Evolutionary conservation across 352 stramenopile species (phyloP).

Genomic region (Thalassiosira hispida): DNA sequence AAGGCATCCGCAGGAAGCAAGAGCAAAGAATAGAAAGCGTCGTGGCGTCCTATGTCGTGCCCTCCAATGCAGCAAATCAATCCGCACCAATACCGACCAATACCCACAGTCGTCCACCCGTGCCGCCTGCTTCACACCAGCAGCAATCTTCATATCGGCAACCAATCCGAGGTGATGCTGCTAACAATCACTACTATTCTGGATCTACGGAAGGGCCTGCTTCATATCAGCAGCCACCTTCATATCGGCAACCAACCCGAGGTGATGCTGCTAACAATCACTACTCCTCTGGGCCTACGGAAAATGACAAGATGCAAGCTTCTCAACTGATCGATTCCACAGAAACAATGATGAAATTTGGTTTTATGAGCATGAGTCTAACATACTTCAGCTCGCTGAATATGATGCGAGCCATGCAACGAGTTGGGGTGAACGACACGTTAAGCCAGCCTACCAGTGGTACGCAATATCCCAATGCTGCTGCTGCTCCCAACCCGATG

Average conservation of each 20-base stretch:
- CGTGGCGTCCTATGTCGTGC: background rate
- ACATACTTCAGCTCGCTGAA: slow-evolving; percentile 97
- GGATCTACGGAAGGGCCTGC: slow-evolving; percentile 68
- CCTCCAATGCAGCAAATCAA: slow-evolving; percentile 2
- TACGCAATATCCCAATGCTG: slow-evolving; percentile 20
- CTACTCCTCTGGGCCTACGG: slow-evolving; percentile 57
- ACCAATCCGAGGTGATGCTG: background rate
- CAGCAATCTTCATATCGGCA: background rate
- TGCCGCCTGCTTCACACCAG: background rate
- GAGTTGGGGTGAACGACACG: slow-evolving; percentile 91
- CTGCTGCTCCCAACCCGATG: slow-evolving; percentile 1
- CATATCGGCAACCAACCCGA: background rate
- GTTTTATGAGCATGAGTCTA: slow-evolving; percentile 97
- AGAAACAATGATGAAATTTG: slow-evolving; percentile 98
- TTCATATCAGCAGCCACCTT: too few relatives aligned
- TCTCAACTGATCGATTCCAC: slow-evolving; percentile 95
- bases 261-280: slow-evolving; percentile 16
- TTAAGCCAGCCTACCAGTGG: slow-evolving; percentile 64
- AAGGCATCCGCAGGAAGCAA: slow-evolving; percentile 82
- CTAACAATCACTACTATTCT: slow-evolving; percentile 31
- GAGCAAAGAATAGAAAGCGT: slow-evolving; percentile 60
- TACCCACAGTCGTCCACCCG: background rate
- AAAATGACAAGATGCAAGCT: slow-evolving; percentile 87
- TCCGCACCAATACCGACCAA: background rate
- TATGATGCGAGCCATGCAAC: slow-evolving; percentile 96